A percentile compares a stretch with the other conserved stretches of the same genome.
Evolutionary conservation across 768 basidiomycete genomes (phyloP).

Genomic region (Mycena leptocephala): DNA sequence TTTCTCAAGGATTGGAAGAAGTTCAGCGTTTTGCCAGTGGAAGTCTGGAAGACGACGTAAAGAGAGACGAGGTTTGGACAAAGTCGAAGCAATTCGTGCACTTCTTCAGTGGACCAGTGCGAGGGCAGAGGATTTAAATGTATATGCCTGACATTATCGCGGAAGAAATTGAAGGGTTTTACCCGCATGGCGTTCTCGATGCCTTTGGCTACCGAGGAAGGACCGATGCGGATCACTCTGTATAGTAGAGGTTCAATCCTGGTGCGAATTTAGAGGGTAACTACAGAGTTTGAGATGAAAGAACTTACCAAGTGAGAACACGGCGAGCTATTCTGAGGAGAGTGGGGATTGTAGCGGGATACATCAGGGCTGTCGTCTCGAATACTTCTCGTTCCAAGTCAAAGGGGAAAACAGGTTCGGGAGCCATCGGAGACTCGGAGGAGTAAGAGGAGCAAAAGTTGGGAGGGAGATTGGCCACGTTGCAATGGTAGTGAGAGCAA

Average conservation of each 20-base stretch:
- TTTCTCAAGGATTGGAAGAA: background rate
- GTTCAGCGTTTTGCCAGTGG: background rate
- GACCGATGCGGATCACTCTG: background rate
- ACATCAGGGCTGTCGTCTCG: background rate
- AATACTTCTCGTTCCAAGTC: background rate
- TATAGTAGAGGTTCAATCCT: slow-evolving; percentile 24
- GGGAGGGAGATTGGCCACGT: too few relatives aligned
- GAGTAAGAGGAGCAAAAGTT: too few relatives aligned
- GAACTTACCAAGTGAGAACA: background rate
- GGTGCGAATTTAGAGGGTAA: too few relatives aligned
- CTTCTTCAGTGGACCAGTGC: background rate
- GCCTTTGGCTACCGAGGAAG: background rate
- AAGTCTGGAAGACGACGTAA: background rate
- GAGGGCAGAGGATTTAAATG: background rate
- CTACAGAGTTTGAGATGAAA: background rate
- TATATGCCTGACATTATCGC: background rate
- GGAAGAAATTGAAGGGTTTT: slow-evolving; percentile 8
- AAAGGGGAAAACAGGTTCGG: background rate
- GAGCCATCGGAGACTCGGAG: background rate
- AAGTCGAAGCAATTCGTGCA: background rate
- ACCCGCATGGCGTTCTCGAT: background rate
- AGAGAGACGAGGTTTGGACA: background rate
- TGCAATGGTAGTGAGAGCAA: too few relatives aligned
- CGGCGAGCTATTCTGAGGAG: background rate
- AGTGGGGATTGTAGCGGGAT: background rate